Base-by-base conservation (phyloP, 495 filamentous ascomycete genomes). In the Aspergillus panamensis region DNA sequence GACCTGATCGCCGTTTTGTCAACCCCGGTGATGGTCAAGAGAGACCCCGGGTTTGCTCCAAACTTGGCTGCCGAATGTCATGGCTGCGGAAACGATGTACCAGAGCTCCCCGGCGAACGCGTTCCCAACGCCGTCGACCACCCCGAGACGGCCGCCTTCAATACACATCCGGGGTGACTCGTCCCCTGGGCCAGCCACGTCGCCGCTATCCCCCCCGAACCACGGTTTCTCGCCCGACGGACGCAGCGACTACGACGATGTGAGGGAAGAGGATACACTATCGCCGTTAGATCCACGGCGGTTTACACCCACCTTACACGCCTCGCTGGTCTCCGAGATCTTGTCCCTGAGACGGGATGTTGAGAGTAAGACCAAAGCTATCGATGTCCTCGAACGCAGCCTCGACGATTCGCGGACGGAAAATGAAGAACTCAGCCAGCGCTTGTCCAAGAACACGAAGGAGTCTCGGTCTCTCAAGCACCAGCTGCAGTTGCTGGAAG, bases 241-340 rank as follows among this genome's bases (percentile, higher is more conserved):
- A 53, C 66, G 66, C 64, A 66, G 69, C 60, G 72, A 82, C 57
- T 72, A 74, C 17, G 84, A 83, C 0, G 83, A 83, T 58, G 79
- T 87, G 63, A 69, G 72, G 10, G 83, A 80, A 57, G 87, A 92
- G 53, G 88, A 95, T 53, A 84, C 77, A 57, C 82, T 92, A 45
- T 89, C 89, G 17, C 83, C 90, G 16, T 77, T 96, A 19, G 93
- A 97, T 65, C 89, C 94, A 6, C 84, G 92, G 51, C 81, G 93
- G 17, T 96, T 99, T 64, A 97, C 94, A 6, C 94, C 94, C 4
- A 97, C 92, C 2, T 80, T 97, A 17, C 95, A 97, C 73, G 94
- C 94, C 13, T 96, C 89, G 45, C 80, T 98, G 8, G 92, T 98
- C 6, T 91, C 93, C 0, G 93, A 98, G 69, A 98, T 98, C 58